Base-by-base conservation (phyloP, 116 monocot genomes). In the Zostera marina region DNA sequence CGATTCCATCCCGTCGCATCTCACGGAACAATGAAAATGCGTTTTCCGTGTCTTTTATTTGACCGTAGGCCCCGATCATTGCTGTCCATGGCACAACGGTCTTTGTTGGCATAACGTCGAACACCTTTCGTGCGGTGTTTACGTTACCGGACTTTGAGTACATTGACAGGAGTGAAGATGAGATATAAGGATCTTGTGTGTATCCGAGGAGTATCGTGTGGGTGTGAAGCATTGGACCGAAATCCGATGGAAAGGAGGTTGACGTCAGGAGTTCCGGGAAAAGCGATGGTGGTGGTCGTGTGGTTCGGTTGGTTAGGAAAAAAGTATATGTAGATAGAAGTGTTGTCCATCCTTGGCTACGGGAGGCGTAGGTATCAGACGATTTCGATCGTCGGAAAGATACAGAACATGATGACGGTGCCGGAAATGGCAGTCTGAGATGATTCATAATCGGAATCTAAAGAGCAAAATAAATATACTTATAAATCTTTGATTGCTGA, bases 111-210 rank as follows among this genome's bases (percentile, higher is more conserved):
- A 82, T 91, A 65, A 7, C 22, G 68, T 85, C 82, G 75, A 91
- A 91, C 58, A 85, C n/a, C 9, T 41, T 41, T 51, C 68, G 72
- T 16, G 84, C 76, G 39, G 7, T 61, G 32, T 22, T 25, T 22
- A 68, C 8, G 25, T 56, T 10, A 21, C 66, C 22, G 48, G 21
- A 53, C 25, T 53, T 60, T 19, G 73, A 60, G 60, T 88, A 88
- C 49, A 68, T 46, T 67, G 72, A 65, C 58, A 82, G 43, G 69
- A 88, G 70, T 13, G 79, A 88, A 44, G 87, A 72, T 54, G 82
- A 48, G 44, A 86, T 44, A 65, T 60, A 47, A 42, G 76, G 56
- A 43, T 77, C 74, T 47, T 55, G n/a, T 15, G 64, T 14, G 66
- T 64, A 53, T 11, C 79, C 79, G 26, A 61, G 65, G 62, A 74